These are phyloP conservation scores for Phalaenopsis aphrodite DNA, from an alignment of 106 monocot species.

Conservation along the genomic window DNA sequence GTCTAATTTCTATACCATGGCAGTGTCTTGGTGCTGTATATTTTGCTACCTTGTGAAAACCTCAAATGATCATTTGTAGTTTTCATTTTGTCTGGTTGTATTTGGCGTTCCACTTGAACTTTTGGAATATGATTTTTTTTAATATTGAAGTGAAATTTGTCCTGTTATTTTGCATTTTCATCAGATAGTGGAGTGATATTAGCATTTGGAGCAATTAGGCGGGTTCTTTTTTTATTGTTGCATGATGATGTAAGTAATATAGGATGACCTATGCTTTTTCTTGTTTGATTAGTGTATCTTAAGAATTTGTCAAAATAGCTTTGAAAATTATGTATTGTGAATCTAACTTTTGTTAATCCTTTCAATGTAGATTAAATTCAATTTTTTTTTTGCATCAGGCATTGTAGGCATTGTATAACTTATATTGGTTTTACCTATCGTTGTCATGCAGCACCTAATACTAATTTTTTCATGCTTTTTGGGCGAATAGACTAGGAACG, in stretches of 20 bases:
- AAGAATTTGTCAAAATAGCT: too few relatives aligned
- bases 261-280: neutral
- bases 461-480: constrained; percentile 9
- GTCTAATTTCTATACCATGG: neutral
- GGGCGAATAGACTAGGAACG: constrained; percentile 75
- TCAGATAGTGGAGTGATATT: neutral
- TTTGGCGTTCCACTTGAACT: neutral
- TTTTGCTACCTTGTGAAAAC: neutral
- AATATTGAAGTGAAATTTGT: neutral
- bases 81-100: neutral
- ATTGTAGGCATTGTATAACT: neutral
- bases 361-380: neutral
- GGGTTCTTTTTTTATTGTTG: neutral
- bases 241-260: neutral
- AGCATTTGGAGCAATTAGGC: neutral
- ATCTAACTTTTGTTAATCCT: neutral
- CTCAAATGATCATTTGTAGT: neutral
- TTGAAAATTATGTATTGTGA: too few relatives aligned
- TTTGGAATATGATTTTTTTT: neutral
- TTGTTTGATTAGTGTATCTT: neutral
- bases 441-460: neutral
- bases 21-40: neutral
- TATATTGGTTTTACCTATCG: neutral
- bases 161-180: neutral
- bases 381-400: neutral